Base-by-base conservation (phyloP, 257 asterid genomes). In the Fraxinus pennsylvanica region DNA sequence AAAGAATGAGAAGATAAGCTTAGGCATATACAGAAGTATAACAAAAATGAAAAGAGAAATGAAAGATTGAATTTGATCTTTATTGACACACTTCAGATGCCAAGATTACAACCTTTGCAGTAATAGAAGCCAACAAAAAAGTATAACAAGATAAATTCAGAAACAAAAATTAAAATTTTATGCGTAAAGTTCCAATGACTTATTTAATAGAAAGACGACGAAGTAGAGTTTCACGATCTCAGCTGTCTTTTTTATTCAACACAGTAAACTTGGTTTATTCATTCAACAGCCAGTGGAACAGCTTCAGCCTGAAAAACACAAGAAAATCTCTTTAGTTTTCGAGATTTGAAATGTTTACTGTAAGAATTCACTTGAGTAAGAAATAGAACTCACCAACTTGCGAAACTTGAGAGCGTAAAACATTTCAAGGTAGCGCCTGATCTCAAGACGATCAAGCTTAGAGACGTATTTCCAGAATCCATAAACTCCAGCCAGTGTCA, bases 401-500 rank as follows among this genome's bases (percentile, higher is more conserved):
- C 98, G 96, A 74, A 45, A 89, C 84, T 94, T 91, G 83, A 92
- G 97, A 3, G 97, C 95, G 27, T 87, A 92, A 61, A 94, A 91
- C 99, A 94, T 94, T 74, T 94, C 99, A n/a, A 94, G 95, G 80
- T 92, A 94, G 5, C 98, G 94, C 35, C 97, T 85, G 39, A 89
- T 93, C 89, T 90, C 98, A 50, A 80, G 91, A 68, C 97, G 95
- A 81, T 95, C 97, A 2, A 91, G 92, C 83, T 95, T 92, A 33
- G 97, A 93, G 22, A 93, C 97, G 45, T 92, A 75, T 41, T 93
- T 95, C 98, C 97, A 93, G 85, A 95, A 95, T 22, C 98, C 99
- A 47, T 95, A 95, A 41, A 95, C 97, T 10, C 97, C 97, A 6
- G 99, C 97, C 81, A 95, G 45, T 0, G 96, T 95, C 93, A 95